Conservation (phyloP, 352 stramenopile genomes). For the Phytophthora macrochlamydospora region DNA sequence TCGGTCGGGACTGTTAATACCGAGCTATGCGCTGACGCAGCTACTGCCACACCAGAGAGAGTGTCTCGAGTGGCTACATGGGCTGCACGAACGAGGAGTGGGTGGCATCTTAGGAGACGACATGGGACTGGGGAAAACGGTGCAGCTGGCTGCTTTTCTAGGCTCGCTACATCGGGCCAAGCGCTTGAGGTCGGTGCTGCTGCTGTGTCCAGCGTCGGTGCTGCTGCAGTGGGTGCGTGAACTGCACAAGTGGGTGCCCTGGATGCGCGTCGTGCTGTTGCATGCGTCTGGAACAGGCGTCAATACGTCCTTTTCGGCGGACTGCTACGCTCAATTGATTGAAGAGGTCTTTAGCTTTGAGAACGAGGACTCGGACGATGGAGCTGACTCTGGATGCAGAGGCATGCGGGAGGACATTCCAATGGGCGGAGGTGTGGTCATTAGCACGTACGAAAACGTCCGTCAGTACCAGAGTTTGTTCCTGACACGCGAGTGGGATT, state of each 20-base stretch:
- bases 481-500: slow-evolving; percentile 94
- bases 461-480: slow-evolving; percentile 91
- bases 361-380: slow-evolving; percentile 27
- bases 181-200: slow-evolving; percentile 77
- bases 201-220: slow-evolving; percentile 96
- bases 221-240: slow-evolving; percentile 97
- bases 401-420: slow-evolving; percentile 14
- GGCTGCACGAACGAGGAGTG: slow-evolving; percentile 95
- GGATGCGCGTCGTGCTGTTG: slow-evolving; percentile 88
- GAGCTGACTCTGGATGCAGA: slow-evolving; percentile 2
- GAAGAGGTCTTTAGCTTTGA: slow-evolving; percentile 58
- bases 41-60: slow-evolving; percentile 95
- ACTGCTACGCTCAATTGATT: slow-evolving; percentile 63
- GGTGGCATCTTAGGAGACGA: slow-evolving; percentile 97
- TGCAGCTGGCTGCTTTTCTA: slow-evolving; percentile 91
- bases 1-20: slow-evolving; percentile 69
- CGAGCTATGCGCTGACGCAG: slow-evolving; percentile 71
- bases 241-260: slow-evolving; percentile 93
- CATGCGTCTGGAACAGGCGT: slow-evolving; percentile 84
- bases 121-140: slow-evolving; percentile 98
- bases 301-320: slow-evolving; percentile 31
- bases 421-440: slow-evolving; percentile 83
- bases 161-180: slow-evolving; percentile 66
- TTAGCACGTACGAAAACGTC: slow-evolving; percentile 98
- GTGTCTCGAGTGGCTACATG: slow-evolving; percentile 97